Evolutionary conservation across 2,329 filamentous ascomycete genomes (phyloP).

Genomic region (Colletotrichum theobromicola): DNA sequence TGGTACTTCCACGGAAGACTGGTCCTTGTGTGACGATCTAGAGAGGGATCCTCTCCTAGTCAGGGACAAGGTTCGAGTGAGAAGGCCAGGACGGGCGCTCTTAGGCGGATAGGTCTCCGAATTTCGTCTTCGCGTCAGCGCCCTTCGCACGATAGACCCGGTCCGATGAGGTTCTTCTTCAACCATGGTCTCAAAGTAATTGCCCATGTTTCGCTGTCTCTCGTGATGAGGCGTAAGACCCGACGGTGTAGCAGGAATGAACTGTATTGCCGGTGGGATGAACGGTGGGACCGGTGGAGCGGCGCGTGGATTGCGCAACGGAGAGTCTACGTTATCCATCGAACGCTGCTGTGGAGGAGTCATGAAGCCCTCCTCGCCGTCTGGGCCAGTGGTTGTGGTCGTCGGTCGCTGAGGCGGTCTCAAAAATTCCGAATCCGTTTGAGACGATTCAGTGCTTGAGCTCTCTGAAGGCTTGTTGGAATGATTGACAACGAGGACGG

Average conservation of each 20-base stretch:
- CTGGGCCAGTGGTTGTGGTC: constrained; percentile 43
- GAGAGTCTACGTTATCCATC: constrained; percentile 63
- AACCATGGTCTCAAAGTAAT: constrained; percentile 53
- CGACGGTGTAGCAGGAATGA: constrained; percentile 68
- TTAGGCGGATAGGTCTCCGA: constrained; percentile 48
- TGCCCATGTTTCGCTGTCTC: constrained; percentile 56
- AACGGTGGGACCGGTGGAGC: constrained; percentile 56
- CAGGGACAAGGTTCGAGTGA: constrained; percentile 60
- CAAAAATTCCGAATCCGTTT: constrained; percentile 28
- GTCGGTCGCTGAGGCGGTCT: constrained; percentile 34
- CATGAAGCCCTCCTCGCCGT: constrained; percentile 49
- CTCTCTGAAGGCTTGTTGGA: constrained; percentile 54
- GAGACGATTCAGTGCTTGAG: constrained; percentile 43
- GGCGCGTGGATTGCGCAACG: constrained; percentile 62
- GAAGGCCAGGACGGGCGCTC: constrained; percentile 44
- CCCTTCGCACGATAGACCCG: constrained; percentile 58
- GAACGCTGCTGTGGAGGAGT: constrained; percentile 56
- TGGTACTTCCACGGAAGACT: constrained; percentile 31
- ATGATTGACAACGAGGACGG: constrained; percentile 65
- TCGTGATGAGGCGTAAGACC: constrained; percentile 61
- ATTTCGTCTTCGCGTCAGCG: constrained; percentile 53
- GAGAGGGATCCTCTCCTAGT: constrained; percentile 38
- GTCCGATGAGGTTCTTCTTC: constrained; percentile 50
- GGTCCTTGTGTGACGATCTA: constrained; percentile 26
- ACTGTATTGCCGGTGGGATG: constrained; percentile 59